phyloP scores from a whole-genome alignment of 2,329 filamentous ascomycete genomes.

The Lachnellula occidentalis region DNA sequence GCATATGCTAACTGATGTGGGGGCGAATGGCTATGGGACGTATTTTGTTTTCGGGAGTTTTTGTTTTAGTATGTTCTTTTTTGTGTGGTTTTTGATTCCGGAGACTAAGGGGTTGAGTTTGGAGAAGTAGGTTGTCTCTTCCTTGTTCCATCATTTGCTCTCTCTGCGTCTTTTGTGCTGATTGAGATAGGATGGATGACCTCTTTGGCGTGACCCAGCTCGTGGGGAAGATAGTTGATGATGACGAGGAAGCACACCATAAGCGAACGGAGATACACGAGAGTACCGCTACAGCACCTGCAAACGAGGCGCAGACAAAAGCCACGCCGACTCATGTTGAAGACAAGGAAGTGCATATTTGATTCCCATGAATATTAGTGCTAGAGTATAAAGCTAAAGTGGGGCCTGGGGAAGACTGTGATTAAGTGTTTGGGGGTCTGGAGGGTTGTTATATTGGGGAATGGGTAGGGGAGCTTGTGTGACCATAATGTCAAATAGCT shows the following conservation, averaged over 20 bases:
- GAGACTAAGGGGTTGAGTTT: conserved; percentile 63
- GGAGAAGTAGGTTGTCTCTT: conserved; percentile 41
- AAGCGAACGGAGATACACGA: conserved; percentile 10
- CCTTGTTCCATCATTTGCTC: neutral
- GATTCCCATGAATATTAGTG: neutral
- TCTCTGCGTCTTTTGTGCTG: conserved; percentile 1
- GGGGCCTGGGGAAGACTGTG: neutral
- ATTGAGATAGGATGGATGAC: conserved; percentile 47
- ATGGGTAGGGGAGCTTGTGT: too few species aligned
- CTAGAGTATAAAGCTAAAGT: too few species aligned
- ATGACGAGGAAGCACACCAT: conserved; percentile 16
- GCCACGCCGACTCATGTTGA: neutral
- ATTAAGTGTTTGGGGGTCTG: too few species aligned
- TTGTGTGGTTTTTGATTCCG: conserved; percentile 39
- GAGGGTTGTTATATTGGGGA: too few species aligned
- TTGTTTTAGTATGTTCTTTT: conserved; percentile 51
- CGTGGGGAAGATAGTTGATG: conserved; percentile 27
- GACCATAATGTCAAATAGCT: neutral
- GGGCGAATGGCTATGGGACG: conserved; percentile 45
- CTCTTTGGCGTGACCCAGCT: conserved; percentile 56
- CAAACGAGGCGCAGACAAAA: neutral
- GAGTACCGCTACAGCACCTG: conserved; percentile 7
- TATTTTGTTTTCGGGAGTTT: conserved; percentile 67
- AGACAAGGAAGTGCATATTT: conserved; percentile 1
- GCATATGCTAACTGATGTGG: conserved; percentile 57